Conservation (phyloP, 2,329 filamentous ascomycete species). For the Trichophyton rubrum region DNA sequence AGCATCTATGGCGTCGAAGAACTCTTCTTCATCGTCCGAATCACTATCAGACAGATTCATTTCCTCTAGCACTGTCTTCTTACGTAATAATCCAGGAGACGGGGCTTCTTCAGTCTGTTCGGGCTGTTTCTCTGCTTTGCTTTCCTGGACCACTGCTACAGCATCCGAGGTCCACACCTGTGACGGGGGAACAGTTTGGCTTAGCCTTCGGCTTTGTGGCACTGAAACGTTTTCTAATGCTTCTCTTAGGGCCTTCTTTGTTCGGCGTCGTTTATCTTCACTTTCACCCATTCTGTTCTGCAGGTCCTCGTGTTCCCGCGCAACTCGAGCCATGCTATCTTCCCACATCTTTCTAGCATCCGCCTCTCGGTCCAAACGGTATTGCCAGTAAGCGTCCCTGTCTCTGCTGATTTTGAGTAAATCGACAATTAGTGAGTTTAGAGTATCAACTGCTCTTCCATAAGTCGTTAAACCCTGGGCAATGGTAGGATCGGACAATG, state of each 20-base stretch:
- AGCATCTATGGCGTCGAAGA: slow-evolving; percentile 92
- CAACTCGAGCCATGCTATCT: slow-evolving; percentile 97
- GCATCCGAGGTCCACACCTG: slow-evolving; percentile 25
- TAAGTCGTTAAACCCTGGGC: slow-evolving; percentile 71
- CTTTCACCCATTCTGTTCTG: slow-evolving; percentile 79
- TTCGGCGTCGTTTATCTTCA: slow-evolving; percentile 76
- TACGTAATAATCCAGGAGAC: slow-evolving; percentile 33
- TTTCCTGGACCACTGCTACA: slow-evolving; percentile 26
- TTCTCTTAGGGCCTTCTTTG: slow-evolving; percentile 79
- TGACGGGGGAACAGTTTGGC: slow-evolving; percentile 16
- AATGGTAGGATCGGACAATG: slow-evolving; percentile 64
- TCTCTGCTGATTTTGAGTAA: slow-evolving; percentile 85
- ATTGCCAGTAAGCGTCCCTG: slow-evolving; percentile 94
- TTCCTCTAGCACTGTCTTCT: slow-evolving; percentile 54
- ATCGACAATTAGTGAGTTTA: slow-evolving; percentile 74
- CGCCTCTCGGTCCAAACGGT: slow-evolving; percentile 77
- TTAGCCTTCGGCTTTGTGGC: slow-evolving; percentile 29
- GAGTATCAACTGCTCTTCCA: slow-evolving; percentile 74
- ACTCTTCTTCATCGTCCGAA: slow-evolving; percentile 76
- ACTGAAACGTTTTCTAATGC: slow-evolving; percentile 51
- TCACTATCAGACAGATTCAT: slow-evolving; percentile 63
- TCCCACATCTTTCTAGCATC: slow-evolving; percentile 96
- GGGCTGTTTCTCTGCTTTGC: slow-evolving; percentile 23
- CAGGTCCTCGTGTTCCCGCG: slow-evolving; percentile 80
- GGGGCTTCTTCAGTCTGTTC: slow-evolving; percentile 16